These are phyloP conservation scores for Brassica rapa DNA, from an alignment of 345 rosid genomes.

Conservation along the genomic window DNA sequence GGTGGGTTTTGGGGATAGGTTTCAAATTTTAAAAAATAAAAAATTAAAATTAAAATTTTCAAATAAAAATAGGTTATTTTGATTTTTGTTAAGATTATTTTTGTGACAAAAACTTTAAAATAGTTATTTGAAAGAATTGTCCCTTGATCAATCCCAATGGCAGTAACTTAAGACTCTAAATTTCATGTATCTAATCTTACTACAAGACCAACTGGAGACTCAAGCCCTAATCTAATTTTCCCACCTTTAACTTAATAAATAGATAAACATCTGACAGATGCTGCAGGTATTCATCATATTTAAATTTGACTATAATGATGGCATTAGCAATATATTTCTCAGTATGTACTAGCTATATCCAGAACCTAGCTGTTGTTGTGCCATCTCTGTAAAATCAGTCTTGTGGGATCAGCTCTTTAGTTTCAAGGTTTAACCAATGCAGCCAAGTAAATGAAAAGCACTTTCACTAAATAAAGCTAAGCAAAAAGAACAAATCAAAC, in stretches of 20 bases:
- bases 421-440: constrained; percentile 26
- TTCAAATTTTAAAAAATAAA: too few species aligned
- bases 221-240: background rate
- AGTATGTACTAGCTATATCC: background rate
- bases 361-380: constrained; percentile 7
- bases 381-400: background rate
- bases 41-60: too few species aligned
- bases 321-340: background rate
- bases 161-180: background rate
- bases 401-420: constrained; percentile 21
- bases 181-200: background rate
- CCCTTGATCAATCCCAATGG: background rate
- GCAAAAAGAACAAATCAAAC: constrained; percentile 37
- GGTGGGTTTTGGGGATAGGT: too few species aligned
- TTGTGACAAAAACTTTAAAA: too few species aligned
- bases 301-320: background rate
- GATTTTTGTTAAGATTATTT: too few species aligned
- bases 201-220: background rate
- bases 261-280: background rate
- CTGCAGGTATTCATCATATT: background rate
- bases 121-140: too few species aligned
- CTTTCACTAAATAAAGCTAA: constrained; percentile 43
- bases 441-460: constrained; percentile 29
- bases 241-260: background rate
- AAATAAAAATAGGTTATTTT: too few species aligned